Conservation (phyloP, 2,329 filamentous ascomycete genomes). For the Cryphonectria japonica region DNA sequence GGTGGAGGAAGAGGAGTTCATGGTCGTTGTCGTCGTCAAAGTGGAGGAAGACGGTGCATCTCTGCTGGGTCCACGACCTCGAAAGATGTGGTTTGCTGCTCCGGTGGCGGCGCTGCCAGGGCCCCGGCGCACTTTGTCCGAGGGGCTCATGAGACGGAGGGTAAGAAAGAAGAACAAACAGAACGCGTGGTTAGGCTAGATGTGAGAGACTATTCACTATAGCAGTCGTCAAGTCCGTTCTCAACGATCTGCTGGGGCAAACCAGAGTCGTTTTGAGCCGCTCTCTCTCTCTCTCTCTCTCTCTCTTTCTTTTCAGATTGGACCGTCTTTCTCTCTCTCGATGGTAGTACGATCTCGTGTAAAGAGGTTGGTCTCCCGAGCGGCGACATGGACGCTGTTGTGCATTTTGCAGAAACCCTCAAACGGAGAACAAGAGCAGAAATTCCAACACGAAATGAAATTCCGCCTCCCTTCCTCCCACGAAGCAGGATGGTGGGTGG, state of each 20-base stretch:
- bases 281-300: too few relatives aligned
- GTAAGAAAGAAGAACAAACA: background rate
- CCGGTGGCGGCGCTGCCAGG: conserved; percentile 16
- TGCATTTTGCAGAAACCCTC: conserved; percentile 7
- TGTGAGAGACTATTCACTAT: background rate
- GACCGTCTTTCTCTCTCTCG: background rate
- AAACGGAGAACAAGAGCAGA: background rate
- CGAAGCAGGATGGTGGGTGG: background rate
- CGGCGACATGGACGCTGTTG: background rate
- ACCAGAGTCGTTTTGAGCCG: too few relatives aligned
- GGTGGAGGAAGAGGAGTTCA: conserved; percentile 5
- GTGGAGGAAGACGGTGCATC: conserved; percentile 8
- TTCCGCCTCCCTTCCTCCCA: too few relatives aligned
- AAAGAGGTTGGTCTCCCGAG: background rate
- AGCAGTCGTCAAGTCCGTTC: background rate
- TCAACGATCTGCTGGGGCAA: background rate
- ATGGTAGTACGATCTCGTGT: background rate
- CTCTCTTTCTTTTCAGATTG: too few relatives aligned
- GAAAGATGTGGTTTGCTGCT: conserved; percentile 19
- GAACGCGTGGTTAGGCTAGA: background rate
- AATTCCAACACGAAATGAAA: too few relatives aligned
- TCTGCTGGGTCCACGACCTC: conserved; percentile 8
- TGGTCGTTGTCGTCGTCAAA: background rate
- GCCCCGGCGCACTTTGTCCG: conserved; percentile 27
- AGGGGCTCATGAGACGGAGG: conserved; percentile 21